A percentile compares a stretch with the other conserved stretches of the same genome.
Conservation (phyloP, 225 moss, liverwort and hornwort genomes). For the Physcomitrium patens region DNA sequence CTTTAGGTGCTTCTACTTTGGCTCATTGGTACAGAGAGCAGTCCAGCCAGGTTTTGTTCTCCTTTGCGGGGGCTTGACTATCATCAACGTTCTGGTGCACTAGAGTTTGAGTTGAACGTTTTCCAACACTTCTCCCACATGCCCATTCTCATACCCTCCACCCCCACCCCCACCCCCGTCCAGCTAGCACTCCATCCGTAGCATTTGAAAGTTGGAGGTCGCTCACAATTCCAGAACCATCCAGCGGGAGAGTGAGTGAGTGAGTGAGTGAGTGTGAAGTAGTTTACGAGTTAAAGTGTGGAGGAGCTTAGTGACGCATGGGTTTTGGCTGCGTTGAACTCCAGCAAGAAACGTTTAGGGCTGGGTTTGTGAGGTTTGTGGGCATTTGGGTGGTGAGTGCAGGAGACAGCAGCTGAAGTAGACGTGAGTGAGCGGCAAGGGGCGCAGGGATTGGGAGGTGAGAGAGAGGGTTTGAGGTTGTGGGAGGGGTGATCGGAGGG, state of each 20-base stretch:
- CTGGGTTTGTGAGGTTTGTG: slow-evolving; percentile 1
- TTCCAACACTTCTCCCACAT: too few species aligned
- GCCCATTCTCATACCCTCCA: too few species aligned
- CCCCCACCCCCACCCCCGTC: too few species aligned
- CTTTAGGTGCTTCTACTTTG: too few species aligned
- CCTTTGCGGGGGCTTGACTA: too few species aligned
- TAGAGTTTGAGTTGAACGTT: too few species aligned
- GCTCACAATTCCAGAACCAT: slow-evolving; percentile 38
- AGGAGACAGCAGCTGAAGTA: not conserved
- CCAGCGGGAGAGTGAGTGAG: slow-evolving; percentile 11
- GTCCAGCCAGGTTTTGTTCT: too few species aligned
- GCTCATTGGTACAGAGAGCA: too few species aligned
- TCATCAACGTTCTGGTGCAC: too few species aligned
- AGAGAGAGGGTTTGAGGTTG: not conserved
- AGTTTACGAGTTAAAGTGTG: not conserved
- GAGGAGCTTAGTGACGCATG: too few species aligned
- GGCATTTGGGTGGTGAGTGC: slow-evolving; percentile 30
- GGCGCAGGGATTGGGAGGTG: not conserved
- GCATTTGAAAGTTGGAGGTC: slow-evolving; percentile 17
- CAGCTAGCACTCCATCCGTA: not conserved
- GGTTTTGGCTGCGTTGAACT: not conserved
- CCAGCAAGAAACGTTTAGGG: slow-evolving; percentile 12
- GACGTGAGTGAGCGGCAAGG: not conserved
- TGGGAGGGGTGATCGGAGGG: slow-evolving; percentile 29
- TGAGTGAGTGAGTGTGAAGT: not conserved